Evolutionary conservation across 73 alveolate genomes (phyloP).

Genomic region (Tetrahymena thermophila): DNA sequence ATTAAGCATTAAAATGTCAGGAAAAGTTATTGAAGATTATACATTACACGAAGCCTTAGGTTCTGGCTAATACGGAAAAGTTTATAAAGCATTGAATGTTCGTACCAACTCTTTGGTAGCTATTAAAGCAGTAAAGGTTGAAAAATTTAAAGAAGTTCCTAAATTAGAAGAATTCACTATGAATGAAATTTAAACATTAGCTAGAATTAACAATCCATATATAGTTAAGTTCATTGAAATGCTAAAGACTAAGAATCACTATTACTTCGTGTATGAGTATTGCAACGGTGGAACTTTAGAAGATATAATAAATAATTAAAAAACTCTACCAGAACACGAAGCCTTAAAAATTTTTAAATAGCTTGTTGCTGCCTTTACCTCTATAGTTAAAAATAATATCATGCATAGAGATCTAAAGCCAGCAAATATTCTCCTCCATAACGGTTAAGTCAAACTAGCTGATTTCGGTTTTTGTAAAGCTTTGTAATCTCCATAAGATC

Average conservation of each 20-base stretch:
- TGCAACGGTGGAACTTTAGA: slow-evolving; percentile 38
- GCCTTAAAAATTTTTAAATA: slow-evolving; percentile 11
- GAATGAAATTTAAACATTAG: slow-evolving; percentile 39
- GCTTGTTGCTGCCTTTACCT: slow-evolving; percentile 20
- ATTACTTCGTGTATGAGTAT: slow-evolving; percentile 29
- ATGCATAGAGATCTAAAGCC: slow-evolving; percentile 45
- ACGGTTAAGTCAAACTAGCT: slow-evolving; percentile 15
- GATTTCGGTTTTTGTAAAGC: slow-evolving; percentile 47
- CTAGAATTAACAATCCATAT: slow-evolving; percentile 22
- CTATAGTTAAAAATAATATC: slow-evolving; percentile 16
- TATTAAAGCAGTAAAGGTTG: slow-evolving; percentile 36
- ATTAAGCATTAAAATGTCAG: neutral
- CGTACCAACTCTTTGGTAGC: slow-evolving; percentile 26
- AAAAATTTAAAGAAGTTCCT: slow-evolving; percentile 40
- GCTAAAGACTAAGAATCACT: slow-evolving; percentile 23
- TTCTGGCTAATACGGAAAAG: slow-evolving; percentile 38
- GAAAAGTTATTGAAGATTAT: slow-evolving; percentile 36
- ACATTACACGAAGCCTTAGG: slow-evolving; percentile 31
- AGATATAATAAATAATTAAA: neutral
- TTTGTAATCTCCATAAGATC: slow-evolving; percentile 11
- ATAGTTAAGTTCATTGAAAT: slow-evolving; percentile 35
- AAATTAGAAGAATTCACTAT: slow-evolving; percentile 42
- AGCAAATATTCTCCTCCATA: slow-evolving; percentile 25
- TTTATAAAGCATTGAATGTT: slow-evolving; percentile 37
- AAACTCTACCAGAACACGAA: slow-evolving; percentile 26